phyloP scores from a whole-genome alignment of 1,139 yeast species.

The Suhomyces bribrorum region DNA sequence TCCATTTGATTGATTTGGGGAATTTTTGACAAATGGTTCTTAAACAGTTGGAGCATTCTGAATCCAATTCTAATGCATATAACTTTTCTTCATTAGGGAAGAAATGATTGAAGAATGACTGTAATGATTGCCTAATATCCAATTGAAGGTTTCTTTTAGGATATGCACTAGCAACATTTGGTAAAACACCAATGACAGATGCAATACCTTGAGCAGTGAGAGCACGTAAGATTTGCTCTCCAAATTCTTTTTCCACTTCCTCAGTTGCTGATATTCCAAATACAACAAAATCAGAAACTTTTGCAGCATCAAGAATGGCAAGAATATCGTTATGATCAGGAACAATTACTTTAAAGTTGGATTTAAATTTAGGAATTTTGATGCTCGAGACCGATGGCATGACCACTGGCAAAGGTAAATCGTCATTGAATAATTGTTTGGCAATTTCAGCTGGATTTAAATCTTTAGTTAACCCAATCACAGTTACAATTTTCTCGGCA shows the following conservation, averaged over 20 bases:
- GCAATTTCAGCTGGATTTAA: slow-evolving; percentile 62
- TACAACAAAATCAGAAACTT: slow-evolving; percentile 83
- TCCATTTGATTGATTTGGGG: slow-evolving; percentile 87
- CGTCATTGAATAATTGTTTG: slow-evolving; percentile 44
- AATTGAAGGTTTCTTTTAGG: slow-evolving; percentile 76
- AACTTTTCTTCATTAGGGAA: slow-evolving; percentile 85
- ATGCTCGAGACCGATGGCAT: slow-evolving; percentile 52
- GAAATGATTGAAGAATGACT: slow-evolving; percentile 83
- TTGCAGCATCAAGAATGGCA: slow-evolving; percentile 80
- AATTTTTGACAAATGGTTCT: slow-evolving; percentile 80
- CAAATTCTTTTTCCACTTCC: slow-evolving; percentile 77
- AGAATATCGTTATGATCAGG: slow-evolving; percentile 71
- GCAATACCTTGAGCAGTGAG: slow-evolving; percentile 92
- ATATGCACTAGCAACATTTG: slow-evolving; percentile 66
- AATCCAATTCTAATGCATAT: slow-evolving; percentile 63
- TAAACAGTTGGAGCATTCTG: slow-evolving; percentile 71
- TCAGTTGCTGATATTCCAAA: slow-evolving; percentile 82
- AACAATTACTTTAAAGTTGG: slow-evolving; percentile 70
- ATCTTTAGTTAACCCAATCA: slow-evolving; percentile 78
- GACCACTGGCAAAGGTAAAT: slow-evolving; percentile 18
- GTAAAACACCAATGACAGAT: slow-evolving; percentile 74
- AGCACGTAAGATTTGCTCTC: slow-evolving; percentile 87
- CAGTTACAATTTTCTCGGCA: slow-evolving; percentile 79
- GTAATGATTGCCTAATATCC: slow-evolving; percentile 77
- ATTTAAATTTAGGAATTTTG: slow-evolving; percentile 65